A percentile compares a stretch with the other conserved stretches of the same genome.
phyloP scores from a whole-genome alignment of 495 filamentous ascomycete genomes.

The Barbatosphaeria neglecta region DNA sequence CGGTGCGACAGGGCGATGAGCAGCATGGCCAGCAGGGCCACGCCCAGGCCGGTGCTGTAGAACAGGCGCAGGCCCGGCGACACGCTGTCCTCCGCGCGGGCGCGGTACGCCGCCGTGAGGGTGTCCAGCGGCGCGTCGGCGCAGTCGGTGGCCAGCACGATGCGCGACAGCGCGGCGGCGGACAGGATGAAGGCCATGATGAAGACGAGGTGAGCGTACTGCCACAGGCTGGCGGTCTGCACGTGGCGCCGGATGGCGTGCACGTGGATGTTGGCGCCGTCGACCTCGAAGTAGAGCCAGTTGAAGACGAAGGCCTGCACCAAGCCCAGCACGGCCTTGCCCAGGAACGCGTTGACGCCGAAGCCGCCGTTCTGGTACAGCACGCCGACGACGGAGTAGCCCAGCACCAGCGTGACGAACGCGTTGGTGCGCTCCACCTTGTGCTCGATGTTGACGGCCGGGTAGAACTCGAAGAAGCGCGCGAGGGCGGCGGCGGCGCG shows the following conservation, averaged over 20 bases:
- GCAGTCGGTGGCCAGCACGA: slow-evolving; percentile 44
- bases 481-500: slow-evolving; percentile 11
- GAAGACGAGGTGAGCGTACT: slow-evolving; percentile 36
- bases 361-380: slow-evolving; percentile 42
- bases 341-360: slow-evolving; percentile 47
- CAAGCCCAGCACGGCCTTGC: slow-evolving; percentile 45
- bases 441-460: slow-evolving; percentile 51
- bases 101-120: slow-evolving; percentile 33
- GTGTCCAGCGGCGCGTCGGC: slow-evolving; percentile 23
- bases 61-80: slow-evolving; percentile 41
- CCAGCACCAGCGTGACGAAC: slow-evolving; percentile 49
- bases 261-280: slow-evolving; percentile 37
- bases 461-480: slow-evolving; percentile 42
- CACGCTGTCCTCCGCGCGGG: slow-evolving; percentile 30
- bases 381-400: slow-evolving; percentile 45
- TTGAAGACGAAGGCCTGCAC: slow-evolving; percentile 50
- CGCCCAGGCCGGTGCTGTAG: slow-evolving; percentile 44
- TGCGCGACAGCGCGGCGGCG: slow-evolving; percentile 36
- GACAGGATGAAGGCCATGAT: slow-evolving; percentile 47
- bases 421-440: slow-evolving; percentile 46
- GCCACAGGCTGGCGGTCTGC: slow-evolving; percentile 12
- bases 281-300: slow-evolving; percentile 55
- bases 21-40: slow-evolving; percentile 38
- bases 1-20: slow-evolving; percentile 13
- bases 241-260: slow-evolving; percentile 40